A percentile compares a stretch with the other conserved stretches of the same genome.
phyloP scores from a whole-genome alignment of 352 stramenopile genomes.

The Phytophthora chlamydospora region DNA sequence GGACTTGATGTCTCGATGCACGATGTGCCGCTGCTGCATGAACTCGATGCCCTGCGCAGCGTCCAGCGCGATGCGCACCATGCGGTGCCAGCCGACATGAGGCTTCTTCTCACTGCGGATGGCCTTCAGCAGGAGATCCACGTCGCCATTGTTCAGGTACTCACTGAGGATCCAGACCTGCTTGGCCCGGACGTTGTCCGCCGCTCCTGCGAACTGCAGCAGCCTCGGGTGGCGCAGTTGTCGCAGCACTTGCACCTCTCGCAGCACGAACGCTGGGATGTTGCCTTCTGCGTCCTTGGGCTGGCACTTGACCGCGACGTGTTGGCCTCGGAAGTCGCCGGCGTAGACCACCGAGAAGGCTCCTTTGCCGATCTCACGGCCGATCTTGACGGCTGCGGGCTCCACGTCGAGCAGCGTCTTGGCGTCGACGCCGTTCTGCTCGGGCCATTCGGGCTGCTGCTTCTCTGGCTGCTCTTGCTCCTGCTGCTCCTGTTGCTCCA shows the following conservation, averaged over 20 bases:
- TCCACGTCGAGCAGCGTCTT: constrained; percentile 64
- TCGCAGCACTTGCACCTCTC: constrained; percentile 77
- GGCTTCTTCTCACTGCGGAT: constrained; percentile 50
- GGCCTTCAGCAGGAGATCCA: constrained; percentile 67
- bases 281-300: constrained; percentile 75
- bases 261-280: constrained; percentile 77
- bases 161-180: constrained; percentile 88
- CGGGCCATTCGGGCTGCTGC: constrained; percentile 30
- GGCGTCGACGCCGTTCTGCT: constrained; percentile 21
- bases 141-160: constrained; percentile 76
- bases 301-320: constrained; percentile 87
- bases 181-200: constrained; percentile 69
- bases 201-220: constrained; percentile 77
- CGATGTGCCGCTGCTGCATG: constrained; percentile 89
- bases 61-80: constrained; percentile 77
- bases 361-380: constrained; percentile 84
- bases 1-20: constrained; percentile 90
- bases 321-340: constrained; percentile 73
- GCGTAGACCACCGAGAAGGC: constrained; percentile 84
- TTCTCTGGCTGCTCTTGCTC: constrained; percentile 19
- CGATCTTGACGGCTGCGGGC: constrained; percentile 66
- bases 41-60: constrained; percentile 94
- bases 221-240: constrained; percentile 73
- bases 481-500: constrained; percentile 24
- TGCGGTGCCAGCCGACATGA: constrained; percentile 68